A percentile compares a stretch with the other conserved stretches of the same genome.
These are phyloP conservation scores for Pyricularia sp. DNA, from an alignment of 2,329 filamentous ascomycete genomes.

Conservation along the genomic window DNA sequence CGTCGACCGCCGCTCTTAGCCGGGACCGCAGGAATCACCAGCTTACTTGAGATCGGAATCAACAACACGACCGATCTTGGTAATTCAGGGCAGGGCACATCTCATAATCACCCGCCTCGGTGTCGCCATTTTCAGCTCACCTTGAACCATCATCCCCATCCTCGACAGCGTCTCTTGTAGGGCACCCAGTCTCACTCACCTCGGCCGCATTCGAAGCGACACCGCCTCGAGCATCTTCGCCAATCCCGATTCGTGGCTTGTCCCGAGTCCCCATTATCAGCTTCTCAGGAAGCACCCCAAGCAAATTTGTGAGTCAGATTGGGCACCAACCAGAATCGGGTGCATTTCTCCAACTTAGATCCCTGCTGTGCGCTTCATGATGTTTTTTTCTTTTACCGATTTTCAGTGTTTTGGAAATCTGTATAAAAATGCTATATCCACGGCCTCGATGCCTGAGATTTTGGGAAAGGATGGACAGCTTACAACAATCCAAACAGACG, in stretches of 20 bases:
- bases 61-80: neutral
- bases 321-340: neutral
- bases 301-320: slow-evolving; percentile 4
- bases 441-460: neutral
- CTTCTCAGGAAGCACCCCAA: neutral
- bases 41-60: neutral
- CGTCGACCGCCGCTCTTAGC: neutral
- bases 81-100: neutral
- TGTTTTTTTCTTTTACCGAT: neutral
- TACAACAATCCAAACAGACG: neutral
- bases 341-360: neutral
- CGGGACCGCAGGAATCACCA: neutral
- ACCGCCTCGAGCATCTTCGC: slow-evolving; percentile 1
- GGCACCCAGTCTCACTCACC: neutral
- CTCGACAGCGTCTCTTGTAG: neutral
- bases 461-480: neutral
- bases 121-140: slow-evolving; percentile 3
- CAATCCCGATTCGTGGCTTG: slow-evolving; percentile 1
- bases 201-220: neutral
- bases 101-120: neutral
- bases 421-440: neutral
- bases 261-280: neutral
- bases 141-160: neutral
- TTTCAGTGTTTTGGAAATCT: neutral
- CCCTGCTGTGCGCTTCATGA: neutral